Evolutionary conservation across 768 basidiomycete genomes (phyloP).

Genomic region (Candolleomyces eurysporus): DNA sequence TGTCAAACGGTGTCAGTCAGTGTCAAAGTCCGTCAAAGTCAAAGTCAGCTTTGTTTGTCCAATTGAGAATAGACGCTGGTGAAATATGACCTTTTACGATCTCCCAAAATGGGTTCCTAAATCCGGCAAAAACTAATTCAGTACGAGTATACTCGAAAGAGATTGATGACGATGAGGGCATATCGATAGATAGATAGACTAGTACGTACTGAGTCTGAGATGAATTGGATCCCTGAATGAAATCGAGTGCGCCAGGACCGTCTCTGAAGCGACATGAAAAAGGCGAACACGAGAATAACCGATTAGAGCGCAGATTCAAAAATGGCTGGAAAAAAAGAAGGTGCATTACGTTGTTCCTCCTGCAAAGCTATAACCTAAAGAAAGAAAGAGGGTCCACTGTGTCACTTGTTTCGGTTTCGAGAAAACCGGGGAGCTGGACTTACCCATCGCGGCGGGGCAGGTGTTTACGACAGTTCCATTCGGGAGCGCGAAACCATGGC

Average conservation of each 20-base stretch:
- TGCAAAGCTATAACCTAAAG: slow-evolving; percentile 67
- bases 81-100: slow-evolving; percentile 60
- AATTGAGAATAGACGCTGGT: neutral
- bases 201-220: slow-evolving; percentile 51
- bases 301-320: neutral
- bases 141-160: neutral
- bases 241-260: slow-evolving; percentile 78
- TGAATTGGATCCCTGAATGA: slow-evolving; percentile 70
- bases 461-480: slow-evolving; percentile 69
- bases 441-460: slow-evolving; percentile 79
- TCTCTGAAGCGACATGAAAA: slow-evolving; percentile 41
- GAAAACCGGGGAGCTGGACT: slow-evolving; percentile 14
- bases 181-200: neutral
- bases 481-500: slow-evolving; percentile 58
- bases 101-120: slow-evolving; percentile 78
- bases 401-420: neutral
- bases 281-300: neutral
- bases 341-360: slow-evolving; percentile 71
- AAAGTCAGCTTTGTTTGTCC: slow-evolving; percentile 5
- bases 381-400: no score
- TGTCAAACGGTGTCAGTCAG: neutral
- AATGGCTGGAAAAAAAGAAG: neutral
- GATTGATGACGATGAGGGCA: neutral
- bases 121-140: no score
- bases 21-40: slow-evolving; percentile 5